Evolutionary conservation across 257 asterid genomes (phyloP).

Genomic region (Przewalskia tangutica): DNA sequence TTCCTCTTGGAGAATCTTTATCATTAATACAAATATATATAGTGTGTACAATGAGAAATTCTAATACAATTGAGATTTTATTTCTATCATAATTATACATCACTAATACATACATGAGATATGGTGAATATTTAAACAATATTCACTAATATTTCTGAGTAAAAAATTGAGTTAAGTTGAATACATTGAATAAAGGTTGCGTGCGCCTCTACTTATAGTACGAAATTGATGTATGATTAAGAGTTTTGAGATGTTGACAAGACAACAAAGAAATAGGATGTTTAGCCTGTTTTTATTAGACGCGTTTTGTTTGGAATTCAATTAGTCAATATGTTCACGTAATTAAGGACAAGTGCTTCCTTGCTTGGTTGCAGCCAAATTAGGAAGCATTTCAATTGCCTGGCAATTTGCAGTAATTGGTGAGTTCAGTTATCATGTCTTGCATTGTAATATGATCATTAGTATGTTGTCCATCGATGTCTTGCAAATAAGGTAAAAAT

Average conservation of each 20-base stretch:
- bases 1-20: too few species aligned
- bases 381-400: background rate
- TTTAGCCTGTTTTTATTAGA: background rate
- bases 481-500: background rate
- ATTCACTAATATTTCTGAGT: too few species aligned
- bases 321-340: background rate
- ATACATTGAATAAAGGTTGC: background rate
- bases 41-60: too few species aligned
- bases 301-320: background rate
- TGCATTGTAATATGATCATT: background rate
- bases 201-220: too few species aligned
- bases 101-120: too few species aligned
- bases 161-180: background rate
- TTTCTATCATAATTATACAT: too few species aligned
- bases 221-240: background rate
- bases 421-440: background rate
- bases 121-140: too few species aligned
- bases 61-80: too few species aligned
- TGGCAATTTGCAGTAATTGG: background rate
- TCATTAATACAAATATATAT: too few species aligned
- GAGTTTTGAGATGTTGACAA: constrained; percentile 13
- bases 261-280: background rate
- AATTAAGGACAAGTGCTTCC: background rate
- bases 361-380: background rate
- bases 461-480: background rate